Base-by-base conservation (phyloP, 176 grass and related monocot genomes). In the Typha latifolia region DNA sequence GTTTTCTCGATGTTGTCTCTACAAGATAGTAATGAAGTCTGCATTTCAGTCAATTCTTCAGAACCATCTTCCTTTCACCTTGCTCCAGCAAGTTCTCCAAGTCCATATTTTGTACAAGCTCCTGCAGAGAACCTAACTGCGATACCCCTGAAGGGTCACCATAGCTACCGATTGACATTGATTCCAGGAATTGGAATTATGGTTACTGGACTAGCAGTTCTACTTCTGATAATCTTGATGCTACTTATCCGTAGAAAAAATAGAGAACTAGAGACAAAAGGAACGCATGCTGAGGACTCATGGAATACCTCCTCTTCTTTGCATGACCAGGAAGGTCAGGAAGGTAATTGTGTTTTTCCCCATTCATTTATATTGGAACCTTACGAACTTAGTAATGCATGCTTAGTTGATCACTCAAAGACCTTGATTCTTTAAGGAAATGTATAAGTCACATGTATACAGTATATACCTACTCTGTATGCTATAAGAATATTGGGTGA, bases 241-340 rank as follows among this genome's bases (percentile, higher is more conserved):
- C 66, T 96, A 64, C 85, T 91, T 10, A 96, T 96, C 61, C 77
- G 74, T 71, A 85, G 65, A 77, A 96, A 96, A 80, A 84, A 51
- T 74, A 89, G 72, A 82, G 82, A 91, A 80, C 73, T 97, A 62
- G 69, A 85, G 15, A 80, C 80, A 70, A 82, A 82, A 52, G 66
- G 76, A 66, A 80, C 69, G 66, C 72, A 74, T 5, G n/a, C 56
- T 66, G 21, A 68, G 48, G 77, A 82, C 66, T 43, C 47, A 2
- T 71, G 65, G 69, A 80, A 48, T 81, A 74, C 71, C 61, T 85
- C 84, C 48, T 80, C 76, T 77, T 63, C 19, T 32, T 47, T 63
- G 20, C 64, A 70, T 84, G 64, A 62, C 13, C 84, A 79, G 49
- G 89, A 89, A 66, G 74, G 80, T 67, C 66, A 89, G 81, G 67